A percentile compares a stretch with the other conserved stretches of the same genome.
Evolutionary conservation across 139 green algal genomes (phyloP).

Genomic region (Chlorella sp.): DNA sequence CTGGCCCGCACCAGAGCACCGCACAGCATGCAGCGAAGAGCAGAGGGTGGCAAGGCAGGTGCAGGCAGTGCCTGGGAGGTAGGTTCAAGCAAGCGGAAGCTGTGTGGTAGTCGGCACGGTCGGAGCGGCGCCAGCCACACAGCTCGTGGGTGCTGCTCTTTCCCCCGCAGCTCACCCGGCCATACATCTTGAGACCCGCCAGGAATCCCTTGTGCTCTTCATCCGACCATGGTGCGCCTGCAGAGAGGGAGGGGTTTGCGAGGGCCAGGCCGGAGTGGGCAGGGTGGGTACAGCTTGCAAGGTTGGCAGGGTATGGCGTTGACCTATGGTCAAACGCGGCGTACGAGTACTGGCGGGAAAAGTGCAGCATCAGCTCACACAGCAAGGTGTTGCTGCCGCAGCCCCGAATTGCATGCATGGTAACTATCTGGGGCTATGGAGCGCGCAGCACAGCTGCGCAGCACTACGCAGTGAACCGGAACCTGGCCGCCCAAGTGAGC

Average conservation of each 20-base stretch:
- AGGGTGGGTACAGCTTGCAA: neutral
- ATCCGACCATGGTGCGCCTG: constrained; percentile 81
- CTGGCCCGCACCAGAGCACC: neutral
- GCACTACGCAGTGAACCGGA: too few relatives aligned
- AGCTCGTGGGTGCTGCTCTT: too few relatives aligned
- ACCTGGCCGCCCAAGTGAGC: too few relatives aligned
- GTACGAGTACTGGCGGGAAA: neutral
- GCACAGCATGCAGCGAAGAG: neutral
- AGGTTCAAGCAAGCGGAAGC: neutral
- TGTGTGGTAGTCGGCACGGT: too few relatives aligned
- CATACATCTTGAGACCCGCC: constrained; percentile 75
- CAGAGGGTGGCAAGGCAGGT: neutral
- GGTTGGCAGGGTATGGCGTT: too few relatives aligned
- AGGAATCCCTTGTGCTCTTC: constrained; percentile 87
- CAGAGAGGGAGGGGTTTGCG: neutral
- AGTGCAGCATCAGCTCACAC: neutral
- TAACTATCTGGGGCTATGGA: neutral
- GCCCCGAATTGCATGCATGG: neutral
- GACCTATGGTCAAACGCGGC: neutral
- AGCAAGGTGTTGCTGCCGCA: neutral
- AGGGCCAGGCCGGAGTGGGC: too few relatives aligned
- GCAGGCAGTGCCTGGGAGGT: neutral
- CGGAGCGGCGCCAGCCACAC: too few relatives aligned
- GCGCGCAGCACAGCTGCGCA: too few relatives aligned
- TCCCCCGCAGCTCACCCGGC: constrained; percentile 54